Conservation (phyloP, 768 basidiomycete genomes). For the Pleurotus giganteus region DNA sequence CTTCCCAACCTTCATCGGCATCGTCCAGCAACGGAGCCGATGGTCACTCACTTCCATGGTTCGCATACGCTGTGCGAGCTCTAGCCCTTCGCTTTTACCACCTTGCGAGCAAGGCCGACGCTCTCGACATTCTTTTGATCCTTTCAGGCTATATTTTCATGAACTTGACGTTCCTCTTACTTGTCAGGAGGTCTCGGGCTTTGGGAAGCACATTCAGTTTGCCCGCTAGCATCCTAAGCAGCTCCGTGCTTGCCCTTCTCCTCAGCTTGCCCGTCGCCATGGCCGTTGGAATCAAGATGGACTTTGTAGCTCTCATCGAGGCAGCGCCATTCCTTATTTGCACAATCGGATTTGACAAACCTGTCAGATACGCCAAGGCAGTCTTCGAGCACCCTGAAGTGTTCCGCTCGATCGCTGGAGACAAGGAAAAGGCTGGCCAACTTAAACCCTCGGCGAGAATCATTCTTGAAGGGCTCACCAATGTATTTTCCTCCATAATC, state of each 20-base stretch:
- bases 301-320: slow-evolving; percentile 90
- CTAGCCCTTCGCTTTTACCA: slow-evolving; percentile 82
- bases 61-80: slow-evolving; percentile 80
- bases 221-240: slow-evolving; percentile 71
- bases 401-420: slow-evolving; percentile 36
- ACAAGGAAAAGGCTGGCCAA: slow-evolving; percentile 21
- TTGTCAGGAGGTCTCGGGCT: slow-evolving; percentile 86
- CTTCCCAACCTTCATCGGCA: slow-evolving; percentile 49
- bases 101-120: slow-evolving; percentile 62
- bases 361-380: slow-evolving; percentile 83
- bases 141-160: slow-evolving; percentile 92
- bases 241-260: slow-evolving; percentile 80
- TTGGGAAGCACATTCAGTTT: slow-evolving; percentile 68
- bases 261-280: slow-evolving; percentile 76
- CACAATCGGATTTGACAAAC: slow-evolving; percentile 98
- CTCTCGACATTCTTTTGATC: slow-evolving; percentile 84
- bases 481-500: slow-evolving; percentile 80
- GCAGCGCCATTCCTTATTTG: slow-evolving; percentile 97
- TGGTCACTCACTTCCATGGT: slow-evolving; percentile 44
- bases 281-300: slow-evolving; percentile 81
- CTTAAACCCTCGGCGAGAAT: slow-evolving; percentile 81
- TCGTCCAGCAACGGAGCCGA: slow-evolving; percentile 72
- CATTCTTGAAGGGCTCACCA: slow-evolving; percentile 77
- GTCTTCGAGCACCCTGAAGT: slow-evolving; percentile 80
- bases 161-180: slow-evolving; percentile 91